A percentile compares a stretch with the other conserved stretches of the same genome.
Evolutionary conservation across 169 alveolate species (phyloP).

Genomic region (Eimeria falciformis): DNA sequence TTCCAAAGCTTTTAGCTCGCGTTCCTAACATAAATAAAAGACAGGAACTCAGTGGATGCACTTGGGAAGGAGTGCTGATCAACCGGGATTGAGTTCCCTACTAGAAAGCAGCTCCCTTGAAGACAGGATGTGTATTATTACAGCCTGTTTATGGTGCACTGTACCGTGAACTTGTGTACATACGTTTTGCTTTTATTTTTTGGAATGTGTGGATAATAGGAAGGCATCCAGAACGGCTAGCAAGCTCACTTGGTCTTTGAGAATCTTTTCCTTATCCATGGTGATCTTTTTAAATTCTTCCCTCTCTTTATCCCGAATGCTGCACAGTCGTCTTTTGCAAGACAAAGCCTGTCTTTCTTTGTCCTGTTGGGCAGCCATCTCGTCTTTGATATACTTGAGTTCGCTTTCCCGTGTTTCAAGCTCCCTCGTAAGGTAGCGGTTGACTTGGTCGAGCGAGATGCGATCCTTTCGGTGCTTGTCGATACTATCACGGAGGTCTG

Average conservation of each 20-base stretch:
- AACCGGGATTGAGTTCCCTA: too few relatives aligned
- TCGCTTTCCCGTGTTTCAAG: neutral
- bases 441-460: conserved; percentile 31
- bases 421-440: conserved; percentile 5
- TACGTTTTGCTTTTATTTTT: too few relatives aligned
- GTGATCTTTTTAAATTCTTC: conserved; percentile 25
- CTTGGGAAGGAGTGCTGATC: too few relatives aligned
- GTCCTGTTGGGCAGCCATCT: conserved; percentile 9
- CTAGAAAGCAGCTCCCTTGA: too few relatives aligned
- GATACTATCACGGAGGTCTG: neutral
- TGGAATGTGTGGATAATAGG: too few relatives aligned
- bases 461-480: conserved; percentile 64
- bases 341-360: conserved; percentile 7
- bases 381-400: conserved; percentile 3
- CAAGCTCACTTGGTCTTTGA: conserved; percentile 34
- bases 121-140: too few relatives aligned
- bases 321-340: conserved; percentile 1
- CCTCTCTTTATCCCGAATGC: conserved; percentile 34
- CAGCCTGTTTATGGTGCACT: too few relatives aligned
- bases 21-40: neutral
- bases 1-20: conserved; percentile 49
- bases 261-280: conserved; percentile 8
- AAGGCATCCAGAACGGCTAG: too few relatives aligned
- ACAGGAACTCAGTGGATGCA: neutral
- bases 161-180: too few relatives aligned